phyloP scores from a whole-genome alignment of 257 asterid species.

The Paraleonurus japonicus region DNA sequence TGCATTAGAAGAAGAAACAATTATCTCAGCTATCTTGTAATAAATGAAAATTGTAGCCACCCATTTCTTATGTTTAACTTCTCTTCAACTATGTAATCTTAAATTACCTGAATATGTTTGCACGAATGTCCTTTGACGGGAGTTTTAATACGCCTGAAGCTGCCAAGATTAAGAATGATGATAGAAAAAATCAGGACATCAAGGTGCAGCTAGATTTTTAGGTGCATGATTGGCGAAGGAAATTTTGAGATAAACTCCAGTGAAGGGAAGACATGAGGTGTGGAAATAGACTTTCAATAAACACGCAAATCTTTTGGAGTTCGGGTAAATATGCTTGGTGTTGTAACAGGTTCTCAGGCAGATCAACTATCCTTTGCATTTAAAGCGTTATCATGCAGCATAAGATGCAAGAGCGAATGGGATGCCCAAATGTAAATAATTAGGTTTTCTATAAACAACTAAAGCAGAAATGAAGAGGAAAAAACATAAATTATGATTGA shows the following conservation, averaged over 20 bases:
- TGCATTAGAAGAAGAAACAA: background rate
- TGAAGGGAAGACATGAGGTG: background rate
- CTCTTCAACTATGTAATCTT: conserved; percentile 18
- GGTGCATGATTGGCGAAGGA: conserved; percentile 18
- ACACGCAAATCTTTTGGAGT: background rate
- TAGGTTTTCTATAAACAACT: background rate
- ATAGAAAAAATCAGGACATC: conserved; percentile 21
- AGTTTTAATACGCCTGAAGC: conserved; percentile 68
- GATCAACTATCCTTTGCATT: conserved; percentile 3
- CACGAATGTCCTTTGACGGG: conserved; percentile 91
- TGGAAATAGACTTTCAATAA: conserved; percentile 15
- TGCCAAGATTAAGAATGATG: conserved; percentile 38
- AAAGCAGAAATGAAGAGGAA: background rate
- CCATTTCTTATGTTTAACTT: conserved; percentile 8
- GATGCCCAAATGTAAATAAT: background rate
- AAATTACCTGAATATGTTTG: conserved; percentile 88
- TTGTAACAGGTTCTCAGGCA: background rate
- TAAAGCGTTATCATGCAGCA: conserved; percentile 12
- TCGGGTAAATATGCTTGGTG: background rate
- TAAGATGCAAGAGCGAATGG: background rate
- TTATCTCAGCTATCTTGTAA: conserved; percentile 2
- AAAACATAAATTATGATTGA: conserved; percentile 5
- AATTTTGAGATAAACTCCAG: background rate
- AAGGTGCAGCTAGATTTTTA: conserved; percentile 17
- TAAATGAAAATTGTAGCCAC: background rate